Evolutionary conservation across 805 yeast species (phyloP), one percentile per base, ranked within the genome.

Genomic region (Yarrowia sp.): DNA sequence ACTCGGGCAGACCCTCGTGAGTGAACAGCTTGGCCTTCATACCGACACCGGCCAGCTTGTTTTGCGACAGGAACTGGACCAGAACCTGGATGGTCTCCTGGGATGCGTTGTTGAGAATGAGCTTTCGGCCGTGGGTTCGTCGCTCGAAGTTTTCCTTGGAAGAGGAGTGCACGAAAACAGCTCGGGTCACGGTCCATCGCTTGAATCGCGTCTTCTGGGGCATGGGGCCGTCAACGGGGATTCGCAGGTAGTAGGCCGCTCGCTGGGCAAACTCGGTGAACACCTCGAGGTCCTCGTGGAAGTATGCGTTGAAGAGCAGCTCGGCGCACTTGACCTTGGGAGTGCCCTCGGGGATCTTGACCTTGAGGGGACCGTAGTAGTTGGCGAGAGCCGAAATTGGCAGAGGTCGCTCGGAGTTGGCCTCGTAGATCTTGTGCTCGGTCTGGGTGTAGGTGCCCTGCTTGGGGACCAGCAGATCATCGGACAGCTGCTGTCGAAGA

Each of bases 121-220:
- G 82, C 70, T 85, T 77, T 71, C 97, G 86, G 74, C 89, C 87
- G 77, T 86, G 90, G 0, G 98, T 95, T 61, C 86, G 84, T 81
- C 98, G 88, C 81, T 91, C 90, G 80, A 90, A 95, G 82, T 94
- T 95, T 81, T 94, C 97, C 80, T 95, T 95, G 10, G 95, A 85
- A 78, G 92, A 93, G 66, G 98, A 97, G 76, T 91, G 95, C 22
- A 90, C 97, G 77, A 95, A 95, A 1, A 98, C 98, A 3, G 97
- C 88, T 77, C 89, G 86, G 75, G 89, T 92, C 53, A 95, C 97
- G 0, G 99, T 95, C 91, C 97, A 94, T 73, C 92, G 85, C 78
- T 94, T 90, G 74, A 88, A 86, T 76, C 87, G 89, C 3, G 89
- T 87, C 71, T 87, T 89, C 72, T 86, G 78, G 61, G 88, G 90